These are phyloP conservation scores for Rhodotorula diobovata DNA, from an alignment of 768 basidiomycete genomes.

Conservation along the genomic window DNA sequence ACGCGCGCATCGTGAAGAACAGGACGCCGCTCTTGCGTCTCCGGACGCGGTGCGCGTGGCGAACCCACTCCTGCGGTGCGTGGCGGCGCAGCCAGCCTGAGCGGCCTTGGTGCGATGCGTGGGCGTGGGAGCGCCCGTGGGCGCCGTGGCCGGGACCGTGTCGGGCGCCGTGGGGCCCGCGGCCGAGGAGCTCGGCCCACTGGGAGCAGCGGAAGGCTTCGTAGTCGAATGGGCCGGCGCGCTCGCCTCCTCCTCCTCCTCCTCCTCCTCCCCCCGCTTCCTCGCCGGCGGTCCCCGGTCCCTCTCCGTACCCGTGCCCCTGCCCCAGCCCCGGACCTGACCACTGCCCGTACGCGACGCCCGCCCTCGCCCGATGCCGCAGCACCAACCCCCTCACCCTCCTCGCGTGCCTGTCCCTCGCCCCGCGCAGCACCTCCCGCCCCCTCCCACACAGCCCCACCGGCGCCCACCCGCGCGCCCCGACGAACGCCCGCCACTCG, in stretches of 20 bases:
- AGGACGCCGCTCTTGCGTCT: not conserved
- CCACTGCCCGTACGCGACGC: no score
- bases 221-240: constrained; percentile 2
- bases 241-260: not conserved
- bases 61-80: constrained; percentile 11
- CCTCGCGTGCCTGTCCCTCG: not conserved
- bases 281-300: no score
- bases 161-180: not conserved
- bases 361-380: not conserved
- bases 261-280: not conserved
- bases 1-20: not conserved
- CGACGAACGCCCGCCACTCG: not conserved
- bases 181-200: constrained; percentile 7
- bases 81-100: not conserved
- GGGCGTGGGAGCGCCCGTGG: no score
- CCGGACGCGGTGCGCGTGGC: not conserved
- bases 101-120: not conserved
- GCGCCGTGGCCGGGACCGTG: not conserved
- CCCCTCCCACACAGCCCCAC: not conserved
- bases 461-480: not conserved
- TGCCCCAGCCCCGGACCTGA: no score
- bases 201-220: constrained; percentile 10
- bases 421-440: not conserved
- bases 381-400: not conserved
- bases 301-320: no score